These are phyloP conservation scores for Zygotorulaspora danielsina DNA, from an alignment of 805 yeast genomes.

Conservation along the genomic window DNA sequence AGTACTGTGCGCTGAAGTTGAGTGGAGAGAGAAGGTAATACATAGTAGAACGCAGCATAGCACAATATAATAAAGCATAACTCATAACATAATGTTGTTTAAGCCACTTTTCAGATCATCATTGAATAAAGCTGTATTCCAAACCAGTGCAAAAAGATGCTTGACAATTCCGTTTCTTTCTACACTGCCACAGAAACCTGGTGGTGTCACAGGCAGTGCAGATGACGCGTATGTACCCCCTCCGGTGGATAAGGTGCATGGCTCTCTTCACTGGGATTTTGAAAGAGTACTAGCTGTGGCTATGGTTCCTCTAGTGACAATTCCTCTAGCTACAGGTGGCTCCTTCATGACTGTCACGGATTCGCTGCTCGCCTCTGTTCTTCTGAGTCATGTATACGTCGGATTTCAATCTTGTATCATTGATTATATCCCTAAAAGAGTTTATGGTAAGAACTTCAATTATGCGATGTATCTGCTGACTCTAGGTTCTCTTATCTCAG, in stretches of 20 bases:
- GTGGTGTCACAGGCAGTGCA: constrained; percentile 85
- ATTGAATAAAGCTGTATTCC: constrained; percentile 19
- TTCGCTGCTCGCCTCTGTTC: constrained; percentile 58
- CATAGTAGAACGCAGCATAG: not conserved
- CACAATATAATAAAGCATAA: not conserved
- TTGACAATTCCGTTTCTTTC: constrained; percentile 49
- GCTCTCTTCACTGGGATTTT: constrained; percentile 91
- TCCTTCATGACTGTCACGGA: constrained; percentile 67
- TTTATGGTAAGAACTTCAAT: constrained; percentile 72
- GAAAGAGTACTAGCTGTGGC: constrained; percentile 70
- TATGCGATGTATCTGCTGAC: constrained; percentile 64
- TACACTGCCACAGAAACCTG: constrained; percentile 78
- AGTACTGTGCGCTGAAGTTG: too few relatives aligned
- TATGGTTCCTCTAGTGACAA: constrained; percentile 69
- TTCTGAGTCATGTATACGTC: constrained; percentile 74
- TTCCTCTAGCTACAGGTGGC: constrained; percentile 71
- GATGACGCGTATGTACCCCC: constrained; percentile 83
- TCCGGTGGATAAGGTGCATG: constrained; percentile 57
- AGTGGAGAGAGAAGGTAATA: too few relatives aligned
- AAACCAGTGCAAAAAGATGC: constrained; percentile 30
- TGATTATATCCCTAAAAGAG: constrained; percentile 86
- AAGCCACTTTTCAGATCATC: constrained; percentile 12
- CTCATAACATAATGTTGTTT: too few relatives aligned
- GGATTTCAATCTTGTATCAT: constrained; percentile 90
- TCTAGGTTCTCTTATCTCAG: constrained; percentile 64